phyloP scores from a whole-genome alignment of 306 rosid genomes.

The Cicer yamashitae region DNA sequence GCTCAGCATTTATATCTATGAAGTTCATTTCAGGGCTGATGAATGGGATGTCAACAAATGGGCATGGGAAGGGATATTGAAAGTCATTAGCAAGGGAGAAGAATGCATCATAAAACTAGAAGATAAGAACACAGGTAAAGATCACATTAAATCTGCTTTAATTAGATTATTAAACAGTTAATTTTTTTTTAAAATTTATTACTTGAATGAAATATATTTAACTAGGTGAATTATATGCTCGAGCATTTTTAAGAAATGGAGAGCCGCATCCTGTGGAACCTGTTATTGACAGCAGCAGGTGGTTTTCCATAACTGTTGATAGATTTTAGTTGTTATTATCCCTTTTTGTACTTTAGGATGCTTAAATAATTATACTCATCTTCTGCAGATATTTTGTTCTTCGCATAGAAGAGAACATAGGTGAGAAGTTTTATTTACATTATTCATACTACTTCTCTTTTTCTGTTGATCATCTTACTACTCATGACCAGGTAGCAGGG shows the following conservation, averaged over 20 bases:
- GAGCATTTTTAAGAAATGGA: slow-evolving; percentile 90
- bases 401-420: slow-evolving; percentile 94
- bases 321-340: slow-evolving; percentile 35
- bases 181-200: not conserved
- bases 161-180: slow-evolving; percentile 12
- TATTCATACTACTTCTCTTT: slow-evolving; percentile 32
- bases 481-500: not conserved
- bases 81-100: slow-evolving; percentile 90
- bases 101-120: slow-evolving; percentile 91
- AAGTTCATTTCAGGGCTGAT: slow-evolving; percentile 85
- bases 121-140: slow-evolving; percentile 86
- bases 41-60: slow-evolving; percentile 99
- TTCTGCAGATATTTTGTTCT: slow-evolving; percentile 93
- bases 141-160: slow-evolving; percentile 41
- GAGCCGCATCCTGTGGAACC: slow-evolving; percentile 97
- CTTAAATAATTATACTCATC: slow-evolving; percentile 32
- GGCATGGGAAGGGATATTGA: slow-evolving; percentile 92
- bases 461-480: slow-evolving; percentile 27
- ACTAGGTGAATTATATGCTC: slow-evolving; percentile 96
- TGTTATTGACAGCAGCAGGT: slow-evolving; percentile 99
- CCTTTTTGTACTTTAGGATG: slow-evolving; percentile 33
- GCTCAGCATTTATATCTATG: slow-evolving; percentile 40
- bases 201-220: slow-evolving; percentile 38
- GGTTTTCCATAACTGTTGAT: slow-evolving; percentile 43
- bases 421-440: slow-evolving; percentile 57